phyloP scores from a whole-genome alignment of 495 filamentous ascomycete genomes.

The Neurospora cerealis region DNA sequence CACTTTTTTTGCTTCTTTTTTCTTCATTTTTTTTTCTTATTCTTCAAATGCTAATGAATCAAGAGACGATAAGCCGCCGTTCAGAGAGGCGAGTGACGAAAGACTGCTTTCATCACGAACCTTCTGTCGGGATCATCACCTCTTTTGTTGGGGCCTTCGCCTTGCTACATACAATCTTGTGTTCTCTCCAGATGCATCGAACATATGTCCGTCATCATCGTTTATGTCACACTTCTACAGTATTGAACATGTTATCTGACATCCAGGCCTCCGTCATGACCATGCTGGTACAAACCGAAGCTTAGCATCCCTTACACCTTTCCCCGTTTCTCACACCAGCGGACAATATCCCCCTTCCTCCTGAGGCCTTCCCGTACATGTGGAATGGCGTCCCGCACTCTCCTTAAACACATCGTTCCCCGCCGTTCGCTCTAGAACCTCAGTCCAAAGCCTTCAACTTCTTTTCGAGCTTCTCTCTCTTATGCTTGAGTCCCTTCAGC shows the following conservation, averaged over 20 bases:
- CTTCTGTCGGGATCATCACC: not conserved
- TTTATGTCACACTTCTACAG: fast-evolving
- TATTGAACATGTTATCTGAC: not conserved
- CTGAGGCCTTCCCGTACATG: not conserved
- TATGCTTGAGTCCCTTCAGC: not conserved
- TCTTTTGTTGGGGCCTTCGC: not conserved
- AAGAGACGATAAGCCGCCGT: too few relatives aligned
- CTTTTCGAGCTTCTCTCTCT: not conserved
- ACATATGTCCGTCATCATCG: not conserved
- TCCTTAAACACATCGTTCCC: not conserved
- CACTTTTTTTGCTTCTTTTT: not conserved
- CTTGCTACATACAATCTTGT: not conserved
- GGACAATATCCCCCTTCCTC: not conserved
- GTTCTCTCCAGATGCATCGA: not conserved
- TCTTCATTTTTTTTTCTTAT: too few relatives aligned
- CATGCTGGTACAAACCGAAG: not conserved
- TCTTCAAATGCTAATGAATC: too few relatives aligned
- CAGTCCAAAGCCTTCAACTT: not conserved
- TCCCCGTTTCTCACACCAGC: not conserved
- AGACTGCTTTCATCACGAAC: fast-evolving
- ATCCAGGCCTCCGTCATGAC: not conserved
- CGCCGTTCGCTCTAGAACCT: not conserved
- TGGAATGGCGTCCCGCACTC: not conserved
- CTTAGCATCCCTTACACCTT: not conserved
- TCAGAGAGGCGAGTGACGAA: too few relatives aligned